Percentiles rank a stretch among this genome's conserved stretches.
Evolutionary conservation across 768 basidiomycete species (phyloP).

Genomic region (Wakefieldia striispora): DNA sequence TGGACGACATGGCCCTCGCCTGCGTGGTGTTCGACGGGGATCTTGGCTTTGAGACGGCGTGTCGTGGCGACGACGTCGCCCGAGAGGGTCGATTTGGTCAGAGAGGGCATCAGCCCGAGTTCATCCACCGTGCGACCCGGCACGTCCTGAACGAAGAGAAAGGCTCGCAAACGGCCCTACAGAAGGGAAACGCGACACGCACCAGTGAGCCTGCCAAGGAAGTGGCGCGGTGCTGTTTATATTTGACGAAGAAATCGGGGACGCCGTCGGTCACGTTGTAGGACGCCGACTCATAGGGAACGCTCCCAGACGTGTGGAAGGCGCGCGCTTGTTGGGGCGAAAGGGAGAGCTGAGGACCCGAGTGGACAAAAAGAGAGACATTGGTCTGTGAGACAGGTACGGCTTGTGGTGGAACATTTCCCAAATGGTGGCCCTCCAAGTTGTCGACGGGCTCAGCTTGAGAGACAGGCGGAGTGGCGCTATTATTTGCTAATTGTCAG

Average conservation of each 20-base stretch:
- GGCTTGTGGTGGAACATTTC: no score
- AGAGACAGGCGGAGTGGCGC: constrained; percentile 23
- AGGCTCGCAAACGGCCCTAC: background rate
- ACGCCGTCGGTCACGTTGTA: constrained; percentile 23
- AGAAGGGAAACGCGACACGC: background rate
- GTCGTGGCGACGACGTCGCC: constrained; percentile 28
- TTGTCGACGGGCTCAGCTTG: constrained; percentile 25
- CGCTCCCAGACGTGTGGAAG: constrained; percentile 24
- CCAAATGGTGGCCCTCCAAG: no score
- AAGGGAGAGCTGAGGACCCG: background rate
- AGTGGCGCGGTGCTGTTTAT: constrained; percentile 22
- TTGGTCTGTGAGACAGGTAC: background rate
- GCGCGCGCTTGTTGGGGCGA: constrained; percentile 15
- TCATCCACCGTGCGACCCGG: constrained; percentile 4
- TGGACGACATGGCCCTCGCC: constrained; percentile 19
- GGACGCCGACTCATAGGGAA: constrained; percentile 21
- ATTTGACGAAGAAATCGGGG: constrained; percentile 28
- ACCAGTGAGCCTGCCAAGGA: constrained; percentile 3
- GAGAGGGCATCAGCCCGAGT: constrained; percentile 22
- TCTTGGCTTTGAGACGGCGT: constrained; percentile 28
- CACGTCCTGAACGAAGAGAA: background rate
- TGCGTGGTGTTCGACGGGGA: constrained; percentile 26
- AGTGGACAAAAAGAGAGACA: background rate
- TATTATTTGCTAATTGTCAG: background rate
- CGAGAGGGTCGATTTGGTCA: constrained; percentile 18